Evolutionary conservation across 805 yeast genomes (phyloP).

Genomic region (Schwanniomyces yamadae): DNA sequence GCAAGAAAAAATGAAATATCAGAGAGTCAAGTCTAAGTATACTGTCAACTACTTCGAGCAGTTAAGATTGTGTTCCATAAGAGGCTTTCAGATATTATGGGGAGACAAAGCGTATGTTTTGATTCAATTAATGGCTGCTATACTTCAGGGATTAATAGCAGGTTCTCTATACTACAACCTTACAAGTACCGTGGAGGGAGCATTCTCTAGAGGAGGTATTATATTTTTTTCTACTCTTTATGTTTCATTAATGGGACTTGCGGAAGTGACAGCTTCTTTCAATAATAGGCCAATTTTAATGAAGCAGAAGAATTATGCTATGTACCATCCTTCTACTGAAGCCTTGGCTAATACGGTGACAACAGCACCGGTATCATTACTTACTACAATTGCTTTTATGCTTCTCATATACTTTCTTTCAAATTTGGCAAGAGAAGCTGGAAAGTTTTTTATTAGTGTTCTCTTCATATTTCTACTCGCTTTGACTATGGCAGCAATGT

Average conservation of each 20-base stretch:
- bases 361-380: slow-evolving; percentile 20
- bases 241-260: slow-evolving; percentile 48
- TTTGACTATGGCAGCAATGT: slow-evolving; percentile 53
- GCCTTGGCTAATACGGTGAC: slow-evolving; percentile 24
- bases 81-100: slow-evolving; percentile 54
- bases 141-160: slow-evolving; percentile 56
- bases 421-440: slow-evolving; percentile 49
- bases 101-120: slow-evolving; percentile 57
- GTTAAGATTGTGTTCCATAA: slow-evolving; percentile 43
- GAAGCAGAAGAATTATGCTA: slow-evolving; percentile 28
- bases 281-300: slow-evolving; percentile 24
- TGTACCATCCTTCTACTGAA: slow-evolving; percentile 30
- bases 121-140: slow-evolving; percentile 46
- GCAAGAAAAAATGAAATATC: slow-evolving; percentile 37
- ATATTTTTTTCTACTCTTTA: slow-evolving; percentile 60
- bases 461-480: slow-evolving; percentile 47
- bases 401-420: slow-evolving; percentile 28
- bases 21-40: slow-evolving; percentile 40
- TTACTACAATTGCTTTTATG: slow-evolving; percentile 21
- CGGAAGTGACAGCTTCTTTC: slow-evolving; percentile 38
- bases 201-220: slow-evolving; percentile 64
- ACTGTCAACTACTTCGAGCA: slow-evolving; percentile 48
- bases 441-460: slow-evolving; percentile 51
- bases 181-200: slow-evolving; percentile 50
- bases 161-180: slow-evolving; percentile 63